phyloP scores from a whole-genome alignment of 371 early-diverging fungal species.

The Lichtheimia corymbifera region DNA sequence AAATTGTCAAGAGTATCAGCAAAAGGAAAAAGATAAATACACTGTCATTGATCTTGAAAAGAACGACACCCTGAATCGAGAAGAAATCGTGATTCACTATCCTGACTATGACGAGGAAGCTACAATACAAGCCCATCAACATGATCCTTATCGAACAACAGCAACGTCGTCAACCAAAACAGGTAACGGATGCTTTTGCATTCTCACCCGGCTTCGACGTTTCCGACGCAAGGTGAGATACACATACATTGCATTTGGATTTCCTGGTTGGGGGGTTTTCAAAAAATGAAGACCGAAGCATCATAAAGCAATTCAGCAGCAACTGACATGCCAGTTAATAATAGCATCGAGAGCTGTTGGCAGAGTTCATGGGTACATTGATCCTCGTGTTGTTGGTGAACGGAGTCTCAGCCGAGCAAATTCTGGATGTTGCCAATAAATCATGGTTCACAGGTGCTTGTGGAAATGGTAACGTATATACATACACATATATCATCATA shows the following conservation, averaged over 20 bases:
- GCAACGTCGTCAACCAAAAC: neutral
- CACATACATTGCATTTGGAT: neutral
- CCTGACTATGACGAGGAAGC: conserved; percentile 9
- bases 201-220: neutral
- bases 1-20: neutral
- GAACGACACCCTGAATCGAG: conserved; percentile 11
- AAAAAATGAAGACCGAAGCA: neutral
- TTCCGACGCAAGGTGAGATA: conserved; percentile 9
- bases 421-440: conserved; percentile 23
- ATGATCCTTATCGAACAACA: neutral
- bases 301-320: neutral
- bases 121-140: too few relatives aligned
- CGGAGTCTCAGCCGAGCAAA: conserved; percentile 64
- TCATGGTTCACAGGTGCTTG: conserved; percentile 42
- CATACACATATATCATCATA: too few relatives aligned
- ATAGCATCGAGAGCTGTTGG: conserved; percentile 67
- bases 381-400: conserved; percentile 69
- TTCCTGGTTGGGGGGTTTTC: too few relatives aligned
- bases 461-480: conserved; percentile 33
- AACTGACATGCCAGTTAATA: neutral
- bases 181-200: neutral
- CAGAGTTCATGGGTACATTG: conserved; percentile 83
- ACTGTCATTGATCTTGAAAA: conserved; percentile 16
- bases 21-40: neutral
- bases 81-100: conserved; percentile 18